Evolutionary conservation across 257 asterid species (phyloP), one percentile per base, ranked within the genome.

Genomic region (Phtheirospermum japonicum): DNA sequence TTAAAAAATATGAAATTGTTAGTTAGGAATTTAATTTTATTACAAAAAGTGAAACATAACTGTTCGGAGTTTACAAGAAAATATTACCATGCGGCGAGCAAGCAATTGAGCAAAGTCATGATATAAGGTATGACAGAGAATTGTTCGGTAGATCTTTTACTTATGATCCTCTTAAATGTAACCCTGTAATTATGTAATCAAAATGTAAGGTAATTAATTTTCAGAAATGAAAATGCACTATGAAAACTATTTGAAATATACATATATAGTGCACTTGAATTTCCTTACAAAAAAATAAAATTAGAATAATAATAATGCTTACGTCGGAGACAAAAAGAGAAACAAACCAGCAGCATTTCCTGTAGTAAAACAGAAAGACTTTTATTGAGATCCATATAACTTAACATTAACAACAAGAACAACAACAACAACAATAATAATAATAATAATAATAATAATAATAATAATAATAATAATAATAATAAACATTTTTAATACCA

Each of bases 301-400:
- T n/a, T n/a, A n/a, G n/a, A 19, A 39, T 7, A 39, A 9, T 39
- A 23, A 23, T 52, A 37, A 13, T 33, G 48, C 85, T 81, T 78
- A 90, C 97, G 72, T 50, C 20, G 97, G 97, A 7, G 97, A 80
- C 73, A 90, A 65, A 86, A 90, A 87, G 65, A 90, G 81, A 51
- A 85, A 87, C 73, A 90, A 76, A 14, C 92, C 97, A 64, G 83
- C 75, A 42, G 80, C 83, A 71, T 90, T 85, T 51, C 95, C 95
- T 87, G 77, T 57, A 17, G 12, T 9, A 12, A 28, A 56, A 14
- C 11, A 8, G 36, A 5, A 52, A 26, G 34, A 52, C 36, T 52
- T 52, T 34, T 34, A 52, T 28, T 26, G 36, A 52, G 37, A 36
- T 52, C 33, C 14, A 52, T 52, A 26, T 52, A 52, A 8, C 28